Evolutionary conservation across 768 basidiomycete species (phyloP).

Genomic region (Tylopilus sp.): DNA sequence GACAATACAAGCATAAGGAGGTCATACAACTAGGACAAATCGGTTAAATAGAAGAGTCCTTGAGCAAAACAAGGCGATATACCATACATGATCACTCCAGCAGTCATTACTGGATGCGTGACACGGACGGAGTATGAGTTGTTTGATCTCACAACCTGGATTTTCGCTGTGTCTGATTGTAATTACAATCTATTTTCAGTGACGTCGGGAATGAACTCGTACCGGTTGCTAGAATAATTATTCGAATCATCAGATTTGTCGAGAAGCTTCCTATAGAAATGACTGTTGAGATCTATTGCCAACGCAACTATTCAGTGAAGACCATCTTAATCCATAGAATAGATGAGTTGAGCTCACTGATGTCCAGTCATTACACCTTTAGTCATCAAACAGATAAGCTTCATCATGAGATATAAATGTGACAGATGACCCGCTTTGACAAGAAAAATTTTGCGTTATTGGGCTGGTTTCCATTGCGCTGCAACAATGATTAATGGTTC

Average conservation of each 20-base stretch:
- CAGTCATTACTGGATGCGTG: not conserved
- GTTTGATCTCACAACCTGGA: not conserved
- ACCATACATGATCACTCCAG: conserved; percentile 18
- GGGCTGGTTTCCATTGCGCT: conserved; percentile 7
- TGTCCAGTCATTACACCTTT: not conserved
- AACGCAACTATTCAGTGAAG: not conserved
- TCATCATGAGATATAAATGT: not conserved
- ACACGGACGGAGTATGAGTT: conserved; percentile 3
- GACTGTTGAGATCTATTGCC: conserved; percentile 2
- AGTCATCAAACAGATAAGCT: conserved; percentile 1
- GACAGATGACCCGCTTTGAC: conserved; percentile 18
- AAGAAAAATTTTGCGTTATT: not conserved
- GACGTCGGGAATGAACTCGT: not conserved
- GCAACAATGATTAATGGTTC: not conserved
- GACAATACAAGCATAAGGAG: conserved; percentile 17
- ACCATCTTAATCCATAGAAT: not conserved
- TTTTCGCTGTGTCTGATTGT: conserved; percentile 6
- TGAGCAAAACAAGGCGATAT: not conserved
- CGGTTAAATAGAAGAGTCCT: not conserved
- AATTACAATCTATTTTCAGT: not conserved
- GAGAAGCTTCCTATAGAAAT: conserved; percentile 18
- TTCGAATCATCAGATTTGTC: too few species aligned
- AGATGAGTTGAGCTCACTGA: conserved; percentile 4
- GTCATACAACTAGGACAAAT: conserved; percentile 15
- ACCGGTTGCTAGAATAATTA: conserved; percentile 16